Base-by-base conservation (phyloP, 2,329 filamentous ascomycete genomes). In the Pochonia chlamydosporia region DNA sequence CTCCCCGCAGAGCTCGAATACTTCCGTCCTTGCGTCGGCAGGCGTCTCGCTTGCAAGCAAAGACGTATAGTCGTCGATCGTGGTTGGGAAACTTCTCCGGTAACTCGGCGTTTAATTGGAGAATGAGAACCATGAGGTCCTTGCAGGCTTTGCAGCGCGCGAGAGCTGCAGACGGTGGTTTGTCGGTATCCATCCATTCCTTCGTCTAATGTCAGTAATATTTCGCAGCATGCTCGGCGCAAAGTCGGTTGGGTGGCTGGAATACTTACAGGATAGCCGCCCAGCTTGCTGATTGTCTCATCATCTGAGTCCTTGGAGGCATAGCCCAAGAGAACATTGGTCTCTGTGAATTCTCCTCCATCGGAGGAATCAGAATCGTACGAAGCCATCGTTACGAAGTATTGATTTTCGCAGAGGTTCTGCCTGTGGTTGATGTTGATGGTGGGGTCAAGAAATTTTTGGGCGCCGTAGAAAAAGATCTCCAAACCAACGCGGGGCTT, bases 81-180 rank as follows among this genome's bases (percentile, higher is more conserved):
- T 97, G 89, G 47, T 84, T 82, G 2, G 90, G 87, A 60, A 96
- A 96, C 42, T 82, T 78, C 47, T 92, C 86, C 13, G 90, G 91
- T 3, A 97, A 76, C 63, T 96, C 90, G 58, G 82, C 91, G 66
- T 99, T 89, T 24, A 99, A 78, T 66, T 99, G 90, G 40, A 99
- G 78, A 3, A 99, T 79, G 10, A 97, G 76, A 2, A 82, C 84
- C 81, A 96, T 89, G 44, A 89, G 69, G 44, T 83, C 79, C 55
- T 89, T 87, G 79, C 93, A 99, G 54, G 87, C 78, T 67, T 87
- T 89, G 73, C 93, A 99, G 67, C 84, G 85, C 20, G 87, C 89
- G 9, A 95, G 76, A 1, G 84, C 73, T 21, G 86, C 86, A 1
- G 88, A 87, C 7, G 92, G 87, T 4, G 86, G 74, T 35, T 76